Evolutionary conservation across 2,329 filamentous ascomycete genomes (phyloP), one percentile per base, ranked within the genome.

Genomic region (Drechslerella coelobrocha): DNA sequence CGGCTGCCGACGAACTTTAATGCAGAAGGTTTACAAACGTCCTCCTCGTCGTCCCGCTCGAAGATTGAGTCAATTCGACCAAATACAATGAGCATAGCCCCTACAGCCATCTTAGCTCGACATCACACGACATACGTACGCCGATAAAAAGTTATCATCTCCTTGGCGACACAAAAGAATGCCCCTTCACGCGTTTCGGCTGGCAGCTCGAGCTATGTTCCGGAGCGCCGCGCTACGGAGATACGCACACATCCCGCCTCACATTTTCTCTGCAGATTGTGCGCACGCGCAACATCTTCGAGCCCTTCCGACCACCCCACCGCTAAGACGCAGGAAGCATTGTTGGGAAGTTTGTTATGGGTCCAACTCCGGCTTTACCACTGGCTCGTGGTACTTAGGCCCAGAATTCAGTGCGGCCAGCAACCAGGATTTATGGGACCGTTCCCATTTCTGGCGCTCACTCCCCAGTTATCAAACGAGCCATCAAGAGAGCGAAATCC

Each of bases 171-270:
- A 45, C 23, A 29, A n/a, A 54, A n/a, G 27, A 8, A 68, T 55
- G 55, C 31, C 55, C 14, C 14, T 53, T 14, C 41, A 55, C 23
- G 50, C 55, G 10, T 50, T 61, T 23, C 29, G 50, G 5, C 47
- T 51, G 19, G 23, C 39, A 0, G 14, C 23, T 26, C 50, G 55
- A 50, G 51, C 39, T 12, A 12, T 68, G 54, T 39, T 53, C 12
- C 62, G 50, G 1, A 39, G 53, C 24, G 19, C 45, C 24, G 23
- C 50, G 26, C 23, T 39, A 2, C 41, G 29, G 19, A 14, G 61
- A 23, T 56, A 68, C 31, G 51, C 59, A 23, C 62, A 68, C 14
- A 34, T 68, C 31, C 62, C 62, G 9, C 62, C 62, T 1, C 55
- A 55, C 10, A 29, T 55, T 19, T 56, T 68, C 2, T 50, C 62